These are phyloP conservation scores for Raphanus raphanistrum DNA, from an alignment of 345 rosid genomes.

Conservation along the genomic window DNA sequence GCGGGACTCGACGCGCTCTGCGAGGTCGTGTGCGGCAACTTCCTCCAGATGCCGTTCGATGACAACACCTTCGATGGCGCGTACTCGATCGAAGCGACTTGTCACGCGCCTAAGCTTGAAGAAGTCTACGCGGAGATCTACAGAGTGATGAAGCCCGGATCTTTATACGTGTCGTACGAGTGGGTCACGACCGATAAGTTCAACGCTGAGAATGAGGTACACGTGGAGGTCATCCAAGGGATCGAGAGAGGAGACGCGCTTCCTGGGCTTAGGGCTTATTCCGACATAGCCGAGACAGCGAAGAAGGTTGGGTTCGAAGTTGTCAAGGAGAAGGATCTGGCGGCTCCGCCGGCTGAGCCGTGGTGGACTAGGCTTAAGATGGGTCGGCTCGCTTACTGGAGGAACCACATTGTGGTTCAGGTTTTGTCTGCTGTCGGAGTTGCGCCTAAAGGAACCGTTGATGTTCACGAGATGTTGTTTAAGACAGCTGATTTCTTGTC, in stretches of 20 bases:
- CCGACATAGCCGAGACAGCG: slow-evolving; percentile 66
- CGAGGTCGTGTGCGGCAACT: slow-evolving; percentile 90
- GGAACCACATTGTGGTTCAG: slow-evolving; percentile 80
- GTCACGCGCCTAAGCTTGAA: slow-evolving; percentile 94
- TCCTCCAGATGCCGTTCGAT: slow-evolving; percentile 84
- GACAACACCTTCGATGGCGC: slow-evolving; percentile 90
- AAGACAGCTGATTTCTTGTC: slow-evolving; percentile 81
- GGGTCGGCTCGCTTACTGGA: slow-evolving; percentile 90
- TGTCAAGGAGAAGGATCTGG: slow-evolving; percentile 78
- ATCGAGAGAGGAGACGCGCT: slow-evolving; percentile 92
- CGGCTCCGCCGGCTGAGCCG: slow-evolving; percentile 69
- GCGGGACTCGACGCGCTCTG: slow-evolving; percentile 81
- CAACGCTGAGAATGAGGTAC: slow-evolving; percentile 46
- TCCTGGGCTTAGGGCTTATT: slow-evolving; percentile 75
- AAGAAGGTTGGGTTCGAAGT: slow-evolving; percentile 79
- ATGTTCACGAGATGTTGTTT: slow-evolving; percentile 91
- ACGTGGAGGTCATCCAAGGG: slow-evolving; percentile 84
- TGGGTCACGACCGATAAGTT: slow-evolving; percentile 92
- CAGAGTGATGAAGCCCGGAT: slow-evolving; percentile 85
- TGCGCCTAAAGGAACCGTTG: slow-evolving; percentile 94
- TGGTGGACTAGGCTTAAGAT: slow-evolving; percentile 93
- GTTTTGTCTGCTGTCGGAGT: slow-evolving; percentile 64
- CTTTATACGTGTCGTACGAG: slow-evolving; percentile 77
- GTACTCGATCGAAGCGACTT: slow-evolving; percentile 94
- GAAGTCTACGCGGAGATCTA: slow-evolving; percentile 87